These are phyloP conservation scores for Polytrichum commune DNA, from an alignment of 225 moss, liverwort and hornwort genomes.

Conservation along the genomic window DNA sequence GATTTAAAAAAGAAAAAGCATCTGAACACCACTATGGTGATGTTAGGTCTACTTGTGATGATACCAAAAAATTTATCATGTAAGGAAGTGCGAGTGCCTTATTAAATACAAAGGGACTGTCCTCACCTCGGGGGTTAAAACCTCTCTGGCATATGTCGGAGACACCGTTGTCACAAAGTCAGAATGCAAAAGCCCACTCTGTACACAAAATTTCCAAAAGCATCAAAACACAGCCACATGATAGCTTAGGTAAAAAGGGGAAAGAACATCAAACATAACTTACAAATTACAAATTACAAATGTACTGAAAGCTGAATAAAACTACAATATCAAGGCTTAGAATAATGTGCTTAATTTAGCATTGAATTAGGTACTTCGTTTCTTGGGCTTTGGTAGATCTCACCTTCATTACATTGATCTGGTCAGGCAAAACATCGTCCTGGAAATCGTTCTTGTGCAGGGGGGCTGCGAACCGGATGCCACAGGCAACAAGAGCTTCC, in stretches of 20 bases:
- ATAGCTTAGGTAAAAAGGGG: too few species aligned
- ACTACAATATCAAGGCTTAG: not conserved
- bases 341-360: not conserved
- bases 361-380: not conserved
- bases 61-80: too few species aligned
- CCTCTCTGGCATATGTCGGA: constrained; percentile 62
- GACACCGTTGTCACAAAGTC: constrained; percentile 56
- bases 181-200: constrained; percentile 55
- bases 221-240: too few species aligned
- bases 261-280: not conserved
- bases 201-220: not conserved
- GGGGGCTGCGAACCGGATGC: constrained; percentile 57
- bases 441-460: constrained; percentile 69
- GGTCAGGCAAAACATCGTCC: constrained; percentile 54
- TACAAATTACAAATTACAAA: too few species aligned
- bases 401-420: constrained; percentile 80
- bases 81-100: too few species aligned
- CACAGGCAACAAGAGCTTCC: constrained; percentile 54
- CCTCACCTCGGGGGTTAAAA: constrained; percentile 38
- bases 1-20: too few species aligned
- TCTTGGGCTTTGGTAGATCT: not conserved
- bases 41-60: too few species aligned
- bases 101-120: too few species aligned
- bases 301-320: not conserved
- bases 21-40: too few species aligned